These are phyloP conservation scores for Fallopia convolvulus DNA, from an alignment of 148 eudicot genomes.

Conservation along the genomic window DNA sequence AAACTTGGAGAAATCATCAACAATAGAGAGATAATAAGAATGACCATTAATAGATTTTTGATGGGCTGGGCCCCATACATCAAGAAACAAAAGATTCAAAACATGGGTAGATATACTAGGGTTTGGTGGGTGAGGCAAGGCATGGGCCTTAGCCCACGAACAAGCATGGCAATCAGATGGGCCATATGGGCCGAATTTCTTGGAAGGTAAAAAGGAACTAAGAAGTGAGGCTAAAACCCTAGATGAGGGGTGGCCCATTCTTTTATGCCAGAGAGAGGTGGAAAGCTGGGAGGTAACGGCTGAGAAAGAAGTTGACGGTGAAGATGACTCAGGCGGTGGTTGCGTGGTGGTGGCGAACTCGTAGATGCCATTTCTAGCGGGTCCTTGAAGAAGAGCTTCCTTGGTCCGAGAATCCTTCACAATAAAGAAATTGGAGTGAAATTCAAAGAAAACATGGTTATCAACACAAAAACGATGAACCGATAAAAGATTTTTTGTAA, in stretches of 20 bases:
- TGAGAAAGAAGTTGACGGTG: not conserved
- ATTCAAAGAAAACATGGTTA: conserved; percentile 17
- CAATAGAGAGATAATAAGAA: not conserved
- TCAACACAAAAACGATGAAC: conserved; percentile 1
- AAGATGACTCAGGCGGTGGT: not conserved
- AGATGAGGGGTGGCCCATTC: too few relatives aligned
- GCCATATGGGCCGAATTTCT: too few relatives aligned
- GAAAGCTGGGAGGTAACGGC: not conserved
- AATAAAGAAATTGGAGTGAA: not conserved
- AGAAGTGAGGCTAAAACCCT: too few relatives aligned
- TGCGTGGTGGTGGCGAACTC: not conserved
- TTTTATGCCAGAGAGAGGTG: not conserved
- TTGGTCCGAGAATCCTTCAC: conserved; percentile 10
- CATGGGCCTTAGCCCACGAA: not conserved
- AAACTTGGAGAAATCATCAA: not conserved
- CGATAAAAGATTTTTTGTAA: not conserved
- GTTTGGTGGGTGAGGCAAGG: not conserved
- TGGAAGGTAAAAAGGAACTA: too few relatives aligned
- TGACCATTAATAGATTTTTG: not conserved
- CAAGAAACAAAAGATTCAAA: not conserved
- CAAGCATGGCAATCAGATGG: not conserved
- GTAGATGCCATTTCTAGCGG: conserved; percentile 3
- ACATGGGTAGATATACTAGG: not conserved
- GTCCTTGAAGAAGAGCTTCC: too few relatives aligned
- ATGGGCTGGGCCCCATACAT: conserved; percentile 1